phyloP scores from a whole-genome alignment of 2,329 filamentous ascomycete genomes.

The Botrytis squamosa region DNA sequence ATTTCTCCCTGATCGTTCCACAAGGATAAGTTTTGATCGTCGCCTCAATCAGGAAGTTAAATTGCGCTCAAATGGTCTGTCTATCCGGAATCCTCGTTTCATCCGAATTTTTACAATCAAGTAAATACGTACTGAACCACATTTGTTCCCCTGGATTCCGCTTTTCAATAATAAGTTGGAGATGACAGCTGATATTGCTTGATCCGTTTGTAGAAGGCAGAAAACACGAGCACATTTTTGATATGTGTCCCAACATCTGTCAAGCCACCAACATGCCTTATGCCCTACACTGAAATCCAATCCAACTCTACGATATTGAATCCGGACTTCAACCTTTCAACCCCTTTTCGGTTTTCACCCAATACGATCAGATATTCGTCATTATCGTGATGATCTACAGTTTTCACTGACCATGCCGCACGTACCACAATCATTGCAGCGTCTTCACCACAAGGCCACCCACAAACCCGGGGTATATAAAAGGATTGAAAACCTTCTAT shows the following conservation, averaged over 20 bases:
- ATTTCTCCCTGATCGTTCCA: background rate
- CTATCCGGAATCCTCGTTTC: slow-evolving; percentile 8
- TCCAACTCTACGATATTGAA: background rate
- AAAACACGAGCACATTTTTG: background rate
- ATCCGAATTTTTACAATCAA: background rate
- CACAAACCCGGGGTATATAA: slow-evolving; percentile 6
- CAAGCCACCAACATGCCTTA: slow-evolving; percentile 18
- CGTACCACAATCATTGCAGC: slow-evolving; percentile 6
- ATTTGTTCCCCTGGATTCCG: background rate
- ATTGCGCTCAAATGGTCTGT: background rate
- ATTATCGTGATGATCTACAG: slow-evolving; percentile 10
- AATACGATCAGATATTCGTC: background rate
- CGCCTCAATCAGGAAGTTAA: slow-evolving; percentile 14
- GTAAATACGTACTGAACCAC: background rate
- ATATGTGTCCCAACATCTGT: slow-evolving; percentile 8
- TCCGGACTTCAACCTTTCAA: background rate
- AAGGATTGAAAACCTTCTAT: slow-evolving; percentile 4
- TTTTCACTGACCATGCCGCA: slow-evolving; percentile 16
- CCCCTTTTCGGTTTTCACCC: background rate
- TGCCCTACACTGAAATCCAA: slow-evolving; percentile 2
- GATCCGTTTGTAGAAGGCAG: background rate
- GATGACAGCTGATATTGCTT: slow-evolving; percentile 1
- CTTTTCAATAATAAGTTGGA: background rate
- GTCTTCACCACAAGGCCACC: slow-evolving; percentile 12
- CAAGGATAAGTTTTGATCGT: slow-evolving; percentile 18